These are phyloP conservation scores for Lentinula raphanica DNA, from an alignment of 768 basidiomycete species.

Conservation along the genomic window DNA sequence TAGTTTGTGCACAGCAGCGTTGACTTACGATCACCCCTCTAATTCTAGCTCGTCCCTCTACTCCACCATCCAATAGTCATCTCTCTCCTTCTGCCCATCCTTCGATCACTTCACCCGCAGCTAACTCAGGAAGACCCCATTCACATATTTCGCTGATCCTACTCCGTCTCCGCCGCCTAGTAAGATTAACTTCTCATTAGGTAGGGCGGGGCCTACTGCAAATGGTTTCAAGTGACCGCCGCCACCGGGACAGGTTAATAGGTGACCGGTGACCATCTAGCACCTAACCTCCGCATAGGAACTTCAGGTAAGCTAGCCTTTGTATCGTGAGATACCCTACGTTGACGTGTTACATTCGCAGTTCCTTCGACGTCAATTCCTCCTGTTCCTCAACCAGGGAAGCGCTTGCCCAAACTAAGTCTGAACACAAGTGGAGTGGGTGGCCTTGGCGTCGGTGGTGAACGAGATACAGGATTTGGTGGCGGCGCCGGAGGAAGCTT, in stretches of 20 bases:
- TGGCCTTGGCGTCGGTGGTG: constrained; percentile 4
- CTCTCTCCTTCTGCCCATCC: constrained; percentile 65
- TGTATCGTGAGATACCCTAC: too few relatives aligned
- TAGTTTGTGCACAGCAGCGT: too few relatives aligned
- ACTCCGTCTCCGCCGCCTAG: constrained; percentile 2
- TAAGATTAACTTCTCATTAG: background rate
- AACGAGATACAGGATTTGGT: constrained; percentile 1
- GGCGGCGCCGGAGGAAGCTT: background rate
- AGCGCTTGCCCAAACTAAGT: constrained; percentile 2
- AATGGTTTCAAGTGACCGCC: constrained; percentile 4
- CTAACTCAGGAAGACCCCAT: background rate
- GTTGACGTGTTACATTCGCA: background rate
- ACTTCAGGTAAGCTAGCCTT: too few relatives aligned
- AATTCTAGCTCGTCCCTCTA: constrained; percentile 18
- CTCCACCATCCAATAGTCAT: constrained; percentile 34
- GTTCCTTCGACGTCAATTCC: background rate
- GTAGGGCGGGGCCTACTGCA: background rate
- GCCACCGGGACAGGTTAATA: constrained; percentile 10
- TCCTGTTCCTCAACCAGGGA: background rate
- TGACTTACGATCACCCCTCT: too few relatives aligned
- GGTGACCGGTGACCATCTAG: background rate
- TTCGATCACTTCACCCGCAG: constrained; percentile 15
- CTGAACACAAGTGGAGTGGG: constrained; percentile 10
- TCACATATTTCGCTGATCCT: background rate
- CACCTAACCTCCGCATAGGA: constrained; percentile 1